Conservation (phyloP, 345 rosid species). For the Eucalyptus pumila region DNA sequence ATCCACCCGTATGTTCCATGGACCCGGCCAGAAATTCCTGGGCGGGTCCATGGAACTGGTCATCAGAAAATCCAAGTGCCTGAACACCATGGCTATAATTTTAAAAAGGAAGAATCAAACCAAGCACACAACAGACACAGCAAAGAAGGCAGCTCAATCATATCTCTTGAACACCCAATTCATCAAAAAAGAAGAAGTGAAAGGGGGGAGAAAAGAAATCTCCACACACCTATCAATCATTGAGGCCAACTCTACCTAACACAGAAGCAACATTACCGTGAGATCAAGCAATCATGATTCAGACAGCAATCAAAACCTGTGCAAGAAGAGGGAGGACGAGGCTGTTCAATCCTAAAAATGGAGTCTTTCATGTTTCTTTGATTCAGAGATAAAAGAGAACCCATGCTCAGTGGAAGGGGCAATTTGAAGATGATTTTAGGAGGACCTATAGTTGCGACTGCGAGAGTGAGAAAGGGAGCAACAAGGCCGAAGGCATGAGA, state of each 20-base stretch:
- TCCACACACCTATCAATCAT: background rate
- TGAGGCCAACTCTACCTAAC: background rate
- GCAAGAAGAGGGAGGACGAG: background rate
- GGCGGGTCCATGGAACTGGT: background rate
- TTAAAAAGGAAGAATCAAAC: background rate
- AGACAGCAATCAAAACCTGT: background rate
- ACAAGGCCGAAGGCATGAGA: accelerated
- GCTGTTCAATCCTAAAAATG: background rate
- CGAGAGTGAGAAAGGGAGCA: background rate
- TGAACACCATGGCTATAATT: background rate
- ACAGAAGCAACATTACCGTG: background rate
- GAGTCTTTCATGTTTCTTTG: background rate
- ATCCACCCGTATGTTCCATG: background rate
- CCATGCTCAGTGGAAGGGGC: background rate
- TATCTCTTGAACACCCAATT: background rate
- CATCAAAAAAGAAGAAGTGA: background rate
- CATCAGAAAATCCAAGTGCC: background rate
- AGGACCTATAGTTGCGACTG: background rate
- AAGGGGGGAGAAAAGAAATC: background rate
- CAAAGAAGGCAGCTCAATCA: background rate
- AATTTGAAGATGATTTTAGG: background rate
- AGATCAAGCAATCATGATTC: background rate
- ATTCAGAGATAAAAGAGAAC: background rate
- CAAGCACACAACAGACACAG: background rate
- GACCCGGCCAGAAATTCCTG: background rate